Evolutionary conservation across 2,329 filamentous ascomycete genomes (phyloP).

Genomic region (Fusarium protoensiforme): DNA sequence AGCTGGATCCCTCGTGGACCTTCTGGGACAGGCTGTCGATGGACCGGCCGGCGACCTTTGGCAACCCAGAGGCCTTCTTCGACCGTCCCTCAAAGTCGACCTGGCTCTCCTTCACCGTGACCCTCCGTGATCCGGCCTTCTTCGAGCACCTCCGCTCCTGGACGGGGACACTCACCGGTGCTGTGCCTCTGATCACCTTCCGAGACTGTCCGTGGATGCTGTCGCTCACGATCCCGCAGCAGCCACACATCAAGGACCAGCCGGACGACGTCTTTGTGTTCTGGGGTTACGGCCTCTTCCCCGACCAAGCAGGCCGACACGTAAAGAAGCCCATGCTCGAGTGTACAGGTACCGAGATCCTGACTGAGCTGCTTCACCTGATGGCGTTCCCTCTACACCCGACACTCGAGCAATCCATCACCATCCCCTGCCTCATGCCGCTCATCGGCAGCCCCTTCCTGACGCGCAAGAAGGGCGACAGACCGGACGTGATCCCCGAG

Average conservation of each 20-base stretch:
- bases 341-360: slow-evolving; percentile 40
- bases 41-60: slow-evolving; percentile 33
- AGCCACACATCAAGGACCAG: slow-evolving; percentile 39
- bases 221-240: slow-evolving; percentile 37
- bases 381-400: slow-evolving; percentile 40
- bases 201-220: slow-evolving; percentile 43
- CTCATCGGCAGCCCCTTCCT: slow-evolving; percentile 42
- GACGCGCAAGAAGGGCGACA: slow-evolving; percentile 39
- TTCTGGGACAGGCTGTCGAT: slow-evolving; percentile 41
- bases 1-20: slow-evolving; percentile 37
- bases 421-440: slow-evolving; percentile 38
- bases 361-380: slow-evolving; percentile 38
- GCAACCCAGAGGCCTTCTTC: slow-evolving; percentile 42
- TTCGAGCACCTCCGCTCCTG: slow-evolving; percentile 36
- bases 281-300: slow-evolving; percentile 43
- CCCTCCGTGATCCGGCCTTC: slow-evolving; percentile 34
- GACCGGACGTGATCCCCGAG: slow-evolving; percentile 36
- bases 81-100: slow-evolving; percentile 43
- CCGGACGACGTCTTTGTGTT: slow-evolving; percentile 38
- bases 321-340: slow-evolving; percentile 41
- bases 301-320: slow-evolving; percentile 38
- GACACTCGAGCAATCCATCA: slow-evolving; percentile 37
- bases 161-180: slow-evolving; percentile 37
- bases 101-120: slow-evolving; percentile 42
- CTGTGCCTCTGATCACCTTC: slow-evolving; percentile 40